Conservation (phyloP, 2,329 filamentous ascomycete genomes). For the Verticillium alfalfae region DNA sequence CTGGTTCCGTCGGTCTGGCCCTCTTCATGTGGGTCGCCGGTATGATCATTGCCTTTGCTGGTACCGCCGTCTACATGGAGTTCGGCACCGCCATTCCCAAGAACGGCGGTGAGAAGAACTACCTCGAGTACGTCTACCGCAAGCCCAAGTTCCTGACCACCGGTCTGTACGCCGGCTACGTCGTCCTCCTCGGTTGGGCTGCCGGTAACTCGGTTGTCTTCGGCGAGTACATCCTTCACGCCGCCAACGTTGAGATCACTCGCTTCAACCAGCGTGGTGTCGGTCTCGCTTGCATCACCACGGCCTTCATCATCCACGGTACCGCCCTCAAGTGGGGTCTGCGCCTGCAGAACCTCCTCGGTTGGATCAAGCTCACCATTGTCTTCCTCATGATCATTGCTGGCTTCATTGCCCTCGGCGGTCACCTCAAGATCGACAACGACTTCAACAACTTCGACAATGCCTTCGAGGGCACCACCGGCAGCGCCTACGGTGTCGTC, state of each 20-base stretch:
- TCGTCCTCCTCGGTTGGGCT: slow-evolving; percentile 60
- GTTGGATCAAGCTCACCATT: slow-evolving; percentile 60
- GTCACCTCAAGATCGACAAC: slow-evolving; percentile 50
- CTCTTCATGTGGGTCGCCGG: slow-evolving; percentile 60
- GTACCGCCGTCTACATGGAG: slow-evolving; percentile 61
- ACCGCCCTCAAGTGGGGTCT: slow-evolving; percentile 60
- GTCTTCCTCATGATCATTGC: slow-evolving; percentile 60
- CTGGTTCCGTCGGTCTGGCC: slow-evolving; percentile 56
- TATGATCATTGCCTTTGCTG: slow-evolving; percentile 55
- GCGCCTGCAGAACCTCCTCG: slow-evolving; percentile 60
- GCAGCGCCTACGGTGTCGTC: slow-evolving; percentile 61
- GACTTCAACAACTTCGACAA: slow-evolving; percentile 59
- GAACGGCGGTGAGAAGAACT: slow-evolving; percentile 63
- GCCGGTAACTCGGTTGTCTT: slow-evolving; percentile 65
- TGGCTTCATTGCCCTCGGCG: slow-evolving; percentile 56
- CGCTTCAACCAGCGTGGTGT: slow-evolving; percentile 64
- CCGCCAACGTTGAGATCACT: slow-evolving; percentile 54
- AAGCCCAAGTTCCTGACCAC: slow-evolving; percentile 57
- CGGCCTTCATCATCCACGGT: slow-evolving; percentile 61
- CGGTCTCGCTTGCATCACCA: slow-evolving; percentile 61
- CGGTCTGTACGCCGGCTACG: slow-evolving; percentile 54
- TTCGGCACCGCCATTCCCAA: slow-evolving; percentile 60
- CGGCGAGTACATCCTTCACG: slow-evolving; percentile 64
- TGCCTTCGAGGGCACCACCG: slow-evolving; percentile 61
- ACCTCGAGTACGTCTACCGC: slow-evolving; percentile 59